A percentile compares a stretch with the other conserved stretches of the same genome.
Conservation (phyloP, 2,329 filamentous ascomycete genomes). For the Aureobasidium sp. region DNA sequence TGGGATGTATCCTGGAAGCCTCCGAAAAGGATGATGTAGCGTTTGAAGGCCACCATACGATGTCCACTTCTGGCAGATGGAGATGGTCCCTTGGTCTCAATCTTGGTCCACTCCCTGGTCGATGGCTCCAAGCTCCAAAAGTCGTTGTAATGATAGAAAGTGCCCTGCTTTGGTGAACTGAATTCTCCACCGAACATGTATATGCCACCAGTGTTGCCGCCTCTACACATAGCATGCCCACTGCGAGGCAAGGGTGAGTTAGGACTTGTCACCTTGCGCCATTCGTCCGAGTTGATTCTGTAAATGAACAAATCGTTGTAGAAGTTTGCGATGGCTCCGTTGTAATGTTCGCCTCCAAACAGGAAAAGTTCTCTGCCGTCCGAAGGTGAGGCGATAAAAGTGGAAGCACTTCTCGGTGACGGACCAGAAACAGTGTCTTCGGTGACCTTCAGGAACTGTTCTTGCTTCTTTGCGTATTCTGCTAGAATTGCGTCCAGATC, state of each 20-base stretch:
- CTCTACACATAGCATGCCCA: conserved; percentile 91
- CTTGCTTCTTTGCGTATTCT: conserved; percentile 85
- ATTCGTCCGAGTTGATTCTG: conserved; percentile 77
- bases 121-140: conserved; percentile 89
- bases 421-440: conserved; percentile 70
- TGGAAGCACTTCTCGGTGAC: conserved; percentile 69
- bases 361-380: conserved; percentile 83
- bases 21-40: conserved; percentile 92
- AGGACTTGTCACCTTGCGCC: conserved; percentile 82
- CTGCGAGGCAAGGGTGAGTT: conserved; percentile 86
- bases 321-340: conserved; percentile 73
- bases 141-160: conserved; percentile 98
- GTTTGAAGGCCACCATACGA: conserved; percentile 93
- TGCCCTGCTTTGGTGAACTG: conserved; percentile 91
- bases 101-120: conserved; percentile 80
- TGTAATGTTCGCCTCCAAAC: conserved; percentile 94
- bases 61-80: conserved; percentile 77
- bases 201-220: conserved; percentile 74
- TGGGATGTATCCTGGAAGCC: conserved; percentile 97
- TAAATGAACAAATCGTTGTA: conserved; percentile 62
- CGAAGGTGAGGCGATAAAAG: conserved; percentile 75
- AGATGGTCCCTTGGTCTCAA: conserved; percentile 72
- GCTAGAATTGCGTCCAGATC: conserved; percentile 91
- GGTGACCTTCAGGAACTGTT: conserved; percentile 88
- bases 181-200: conserved; percentile 97